Evolutionary conservation across 1,284 basidiomycete genomes (phyloP).

Genomic region (Austropuccinia psidii): DNA sequence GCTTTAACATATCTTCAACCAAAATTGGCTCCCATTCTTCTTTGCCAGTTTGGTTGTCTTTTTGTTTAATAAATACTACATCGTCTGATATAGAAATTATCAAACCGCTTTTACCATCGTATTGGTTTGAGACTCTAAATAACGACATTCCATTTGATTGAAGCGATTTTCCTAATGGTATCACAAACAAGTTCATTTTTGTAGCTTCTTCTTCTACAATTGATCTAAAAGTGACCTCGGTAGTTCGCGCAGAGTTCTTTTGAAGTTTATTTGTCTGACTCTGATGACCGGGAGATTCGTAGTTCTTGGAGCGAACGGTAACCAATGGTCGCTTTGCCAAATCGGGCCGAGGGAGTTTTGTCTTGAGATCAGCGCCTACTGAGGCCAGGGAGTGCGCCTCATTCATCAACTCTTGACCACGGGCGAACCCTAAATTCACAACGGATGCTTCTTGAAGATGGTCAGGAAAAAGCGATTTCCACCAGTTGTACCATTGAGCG

Average conservation of each 20-base stretch:
- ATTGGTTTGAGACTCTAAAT: conserved; percentile 31
- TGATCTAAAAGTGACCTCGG: conserved; percentile 25
- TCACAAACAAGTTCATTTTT: conserved; percentile 25
- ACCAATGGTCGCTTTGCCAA: neutral
- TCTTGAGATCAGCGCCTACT: conserved; percentile 1
- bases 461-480: conserved; percentile 22
- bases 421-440: conserved; percentile 19
- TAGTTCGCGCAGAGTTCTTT: neutral
- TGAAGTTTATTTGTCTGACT: neutral
- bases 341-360: conserved; percentile 10
- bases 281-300: neutral
- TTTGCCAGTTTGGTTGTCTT: neutral
- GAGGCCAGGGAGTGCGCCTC: conserved; percentile 32
- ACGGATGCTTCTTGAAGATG: neutral
- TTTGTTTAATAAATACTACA: conserved; percentile 32
- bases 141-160: conserved; percentile 23
- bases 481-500: conserved; percentile 60
- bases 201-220: conserved; percentile 31
- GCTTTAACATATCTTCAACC: conserved; percentile 31
- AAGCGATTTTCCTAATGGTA: conserved; percentile 31
- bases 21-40: conserved; percentile 31
- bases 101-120: neutral
- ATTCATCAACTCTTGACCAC: conserved; percentile 24
- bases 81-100: conserved; percentile 24
- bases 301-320: neutral